Conservation (phyloP, 495 filamentous ascomycete genomes). For the Lepidopterella palustris region DNA sequence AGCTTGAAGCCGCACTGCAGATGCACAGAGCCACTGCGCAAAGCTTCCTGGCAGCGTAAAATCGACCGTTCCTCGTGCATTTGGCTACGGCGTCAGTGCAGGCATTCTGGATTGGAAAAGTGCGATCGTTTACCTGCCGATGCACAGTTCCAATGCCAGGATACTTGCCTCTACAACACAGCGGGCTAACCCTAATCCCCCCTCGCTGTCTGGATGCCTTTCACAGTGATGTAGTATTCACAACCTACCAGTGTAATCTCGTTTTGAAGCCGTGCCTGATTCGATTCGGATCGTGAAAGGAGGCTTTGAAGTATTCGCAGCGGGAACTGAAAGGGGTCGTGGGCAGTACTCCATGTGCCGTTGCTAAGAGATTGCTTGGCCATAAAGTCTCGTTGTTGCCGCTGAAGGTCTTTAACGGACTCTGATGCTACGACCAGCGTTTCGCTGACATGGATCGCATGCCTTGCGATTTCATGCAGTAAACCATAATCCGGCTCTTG, state of each 20-base stretch:
- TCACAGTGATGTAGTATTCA: too few relatives aligned
- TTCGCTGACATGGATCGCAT: constrained; percentile 44
- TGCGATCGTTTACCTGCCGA: too few relatives aligned
- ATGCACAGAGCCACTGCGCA: too few relatives aligned
- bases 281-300: background rate
- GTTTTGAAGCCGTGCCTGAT: background rate
- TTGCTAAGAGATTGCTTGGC: constrained; percentile 5
- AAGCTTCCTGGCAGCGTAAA: too few relatives aligned
- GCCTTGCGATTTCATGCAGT: constrained; percentile 44
- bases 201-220: too few relatives aligned
- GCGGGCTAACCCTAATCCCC: too few relatives aligned
- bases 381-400: constrained; percentile 29
- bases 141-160: too few relatives aligned
- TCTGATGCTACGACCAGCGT: constrained; percentile 40
- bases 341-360: constrained; percentile 7
- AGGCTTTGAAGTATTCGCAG: background rate
- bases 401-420: constrained; percentile 35
- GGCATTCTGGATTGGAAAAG: too few relatives aligned
- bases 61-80: too few relatives aligned
- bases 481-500: constrained; percentile 9
- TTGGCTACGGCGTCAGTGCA: too few relatives aligned
- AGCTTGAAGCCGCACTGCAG: background rate
- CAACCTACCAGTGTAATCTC: constrained; percentile 7
- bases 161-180: too few relatives aligned
- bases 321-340: background rate